Evolutionary conservation across 2,329 filamentous ascomycete genomes (phyloP).

Genomic region (Penicillium janthinellum): DNA sequence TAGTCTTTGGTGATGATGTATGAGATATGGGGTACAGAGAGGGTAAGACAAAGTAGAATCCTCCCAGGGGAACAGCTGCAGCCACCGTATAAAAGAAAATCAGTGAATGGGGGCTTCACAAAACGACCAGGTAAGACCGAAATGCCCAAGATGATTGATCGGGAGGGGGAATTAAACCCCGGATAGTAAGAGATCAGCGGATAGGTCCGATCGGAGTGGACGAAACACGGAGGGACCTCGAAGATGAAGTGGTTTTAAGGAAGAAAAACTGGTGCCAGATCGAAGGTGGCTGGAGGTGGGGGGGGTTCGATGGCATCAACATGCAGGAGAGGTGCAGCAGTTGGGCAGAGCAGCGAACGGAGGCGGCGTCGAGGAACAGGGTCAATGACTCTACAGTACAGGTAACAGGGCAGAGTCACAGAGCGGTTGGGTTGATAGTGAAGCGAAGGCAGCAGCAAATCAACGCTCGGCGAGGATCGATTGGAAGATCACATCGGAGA

Average conservation of each 20-base stretch:
- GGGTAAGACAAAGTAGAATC: neutral
- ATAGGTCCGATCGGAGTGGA: slow-evolving; percentile 17
- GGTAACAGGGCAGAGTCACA: slow-evolving; percentile 6
- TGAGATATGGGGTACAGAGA: neutral
- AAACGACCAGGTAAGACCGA: slow-evolving; percentile 3
- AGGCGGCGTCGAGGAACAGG: slow-evolving; percentile 6
- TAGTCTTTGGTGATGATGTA: neutral
- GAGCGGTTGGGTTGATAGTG: slow-evolving; percentile 24
- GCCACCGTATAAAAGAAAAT: slow-evolving; percentile 2
- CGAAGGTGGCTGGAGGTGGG: slow-evolving; percentile 17
- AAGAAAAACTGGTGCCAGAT: slow-evolving; percentile 17
- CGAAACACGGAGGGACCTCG: neutral
- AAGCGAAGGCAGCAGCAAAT: slow-evolving; percentile 23
- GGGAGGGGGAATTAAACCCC: slow-evolving; percentile 3
- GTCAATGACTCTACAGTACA: neutral
- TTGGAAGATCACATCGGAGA: slow-evolving; percentile 16
- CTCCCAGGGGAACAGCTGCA: neutral
- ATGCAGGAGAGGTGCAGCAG: slow-evolving; percentile 14
- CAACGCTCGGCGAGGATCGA: slow-evolving; percentile 8
- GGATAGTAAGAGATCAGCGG: slow-evolving; percentile 13
- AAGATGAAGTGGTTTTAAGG: neutral
- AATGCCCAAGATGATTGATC: slow-evolving; percentile 17
- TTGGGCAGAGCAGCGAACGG: slow-evolving; percentile 29
- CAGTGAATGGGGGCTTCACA: neutral
- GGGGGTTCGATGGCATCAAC: slow-evolving; percentile 18